Evolutionary conservation across 495 filamentous ascomycete genomes (phyloP).

Genomic region (Penicillium robsamsonii): DNA sequence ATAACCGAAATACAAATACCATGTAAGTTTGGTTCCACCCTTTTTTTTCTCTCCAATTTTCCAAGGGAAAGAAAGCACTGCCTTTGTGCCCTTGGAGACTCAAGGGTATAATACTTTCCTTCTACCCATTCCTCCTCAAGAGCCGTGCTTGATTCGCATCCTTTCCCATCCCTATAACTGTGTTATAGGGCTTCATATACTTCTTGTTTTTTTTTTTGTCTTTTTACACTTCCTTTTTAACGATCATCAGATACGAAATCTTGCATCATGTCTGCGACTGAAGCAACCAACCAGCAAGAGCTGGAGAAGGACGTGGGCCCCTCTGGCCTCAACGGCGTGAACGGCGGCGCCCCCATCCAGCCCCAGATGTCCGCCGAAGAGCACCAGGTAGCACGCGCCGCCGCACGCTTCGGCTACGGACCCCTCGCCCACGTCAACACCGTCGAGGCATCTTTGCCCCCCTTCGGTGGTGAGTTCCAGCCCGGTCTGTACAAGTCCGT

Average conservation of each 20-base stretch:
- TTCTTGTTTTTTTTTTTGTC: slow-evolving; percentile 28
- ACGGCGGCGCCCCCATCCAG: slow-evolving; percentile 15
- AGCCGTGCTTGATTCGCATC: slow-evolving; percentile 19
- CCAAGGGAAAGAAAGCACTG: not conserved
- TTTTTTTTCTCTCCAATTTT: slow-evolving; percentile 5
- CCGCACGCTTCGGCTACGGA: slow-evolving; percentile 54
- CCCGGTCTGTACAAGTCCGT: slow-evolving; percentile 83
- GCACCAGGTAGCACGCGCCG: slow-evolving; percentile 44
- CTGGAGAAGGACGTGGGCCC: slow-evolving; percentile 41
- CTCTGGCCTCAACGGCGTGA: slow-evolving; percentile 13
- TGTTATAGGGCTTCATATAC: slow-evolving; percentile 23
- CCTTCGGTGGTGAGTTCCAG: slow-evolving; percentile 96
- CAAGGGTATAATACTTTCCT: slow-evolving; percentile 23
- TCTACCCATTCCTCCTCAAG: slow-evolving; percentile 22
- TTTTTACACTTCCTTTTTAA: slow-evolving; percentile 10
- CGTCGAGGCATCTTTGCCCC: slow-evolving; percentile 60
- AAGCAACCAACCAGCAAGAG: slow-evolving; percentile 22
- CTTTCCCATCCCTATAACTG: slow-evolving; percentile 22
- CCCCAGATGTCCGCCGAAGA: slow-evolving; percentile 48
- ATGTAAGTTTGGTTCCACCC: slow-evolving; percentile 18
- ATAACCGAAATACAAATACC: slow-evolving; percentile 11
- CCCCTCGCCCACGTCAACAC: slow-evolving; percentile 72
- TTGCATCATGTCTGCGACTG: slow-evolving; percentile 32
- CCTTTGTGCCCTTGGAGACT: not conserved
- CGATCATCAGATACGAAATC: not conserved